Percentiles rank a stretch among this genome's conserved stretches.
Evolutionary conservation across 208 protist genomes (phyloP).

Genomic region (Zelonia costaricensis): DNA sequence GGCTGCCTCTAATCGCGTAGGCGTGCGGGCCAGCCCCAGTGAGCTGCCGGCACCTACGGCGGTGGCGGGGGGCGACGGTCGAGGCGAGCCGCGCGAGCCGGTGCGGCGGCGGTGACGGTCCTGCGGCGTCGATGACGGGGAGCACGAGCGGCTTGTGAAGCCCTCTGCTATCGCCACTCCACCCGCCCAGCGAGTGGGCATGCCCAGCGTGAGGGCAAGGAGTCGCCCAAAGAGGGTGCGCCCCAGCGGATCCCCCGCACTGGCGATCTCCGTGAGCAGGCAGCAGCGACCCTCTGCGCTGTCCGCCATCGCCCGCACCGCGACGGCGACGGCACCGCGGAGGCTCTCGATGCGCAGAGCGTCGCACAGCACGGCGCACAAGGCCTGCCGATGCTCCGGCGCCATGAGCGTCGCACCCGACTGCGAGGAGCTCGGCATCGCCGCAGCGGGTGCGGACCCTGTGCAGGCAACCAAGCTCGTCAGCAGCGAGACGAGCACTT

Average conservation of each 20-base stretch:
- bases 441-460: not conserved
- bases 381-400: slow-evolving; percentile 28
- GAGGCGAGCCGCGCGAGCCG: not conserved
- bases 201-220: slow-evolving; percentile 49
- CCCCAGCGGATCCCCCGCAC: slow-evolving; percentile 46
- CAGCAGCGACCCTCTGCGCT: slow-evolving; percentile 52
- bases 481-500: slow-evolving; percentile 46
- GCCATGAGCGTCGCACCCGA: too few species aligned
- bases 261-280: slow-evolving; percentile 60
- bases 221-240: slow-evolving; percentile 75
- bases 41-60: not conserved
- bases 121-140: slow-evolving; percentile 4
- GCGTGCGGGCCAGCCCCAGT: not conserved
- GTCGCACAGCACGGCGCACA: slow-evolving; percentile 42
- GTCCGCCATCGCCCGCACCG: slow-evolving; percentile 26
- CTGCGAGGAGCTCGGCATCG: too few species aligned
- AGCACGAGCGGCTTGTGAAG: not conserved
- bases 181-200: slow-evolving; percentile 19
- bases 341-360: slow-evolving; percentile 36
- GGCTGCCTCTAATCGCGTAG: too few species aligned
- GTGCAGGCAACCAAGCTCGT: slow-evolving; percentile 39
- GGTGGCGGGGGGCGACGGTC: not conserved
- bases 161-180: not conserved
- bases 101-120: slow-evolving; percentile 3
- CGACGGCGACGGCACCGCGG: slow-evolving; percentile 31